Conservation (phyloP, 2,329 filamentous ascomycete species). For the Trichoderma asperellum region DNA sequence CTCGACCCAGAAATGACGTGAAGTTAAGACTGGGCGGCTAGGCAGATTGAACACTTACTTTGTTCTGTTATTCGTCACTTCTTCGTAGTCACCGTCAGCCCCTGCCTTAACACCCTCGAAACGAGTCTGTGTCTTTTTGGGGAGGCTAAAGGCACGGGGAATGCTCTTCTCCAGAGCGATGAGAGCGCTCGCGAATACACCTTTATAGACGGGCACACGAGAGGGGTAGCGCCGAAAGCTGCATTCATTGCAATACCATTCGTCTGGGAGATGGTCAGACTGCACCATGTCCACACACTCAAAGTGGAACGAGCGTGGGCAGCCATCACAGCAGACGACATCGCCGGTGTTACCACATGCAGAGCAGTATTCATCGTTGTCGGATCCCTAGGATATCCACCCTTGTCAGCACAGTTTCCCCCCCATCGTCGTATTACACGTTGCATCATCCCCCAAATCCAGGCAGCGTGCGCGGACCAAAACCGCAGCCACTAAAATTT, state of each 20-base stretch:
- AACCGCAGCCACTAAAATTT: slow-evolving; percentile 27
- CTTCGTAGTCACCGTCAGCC: slow-evolving; percentile 79
- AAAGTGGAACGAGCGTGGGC: slow-evolving; percentile 87
- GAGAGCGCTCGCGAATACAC: slow-evolving; percentile 65
- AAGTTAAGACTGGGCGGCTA: background rate
- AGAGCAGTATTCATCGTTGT: slow-evolving; percentile 90
- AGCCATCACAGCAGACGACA: slow-evolving; percentile 92
- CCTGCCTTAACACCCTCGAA: slow-evolving; percentile 82
- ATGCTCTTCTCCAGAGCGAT: slow-evolving; percentile 69
- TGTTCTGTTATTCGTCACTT: slow-evolving; percentile 63
- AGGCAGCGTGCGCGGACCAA: slow-evolving; percentile 26
- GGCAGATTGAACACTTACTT: slow-evolving; percentile 57
- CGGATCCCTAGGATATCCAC: slow-evolving; percentile 44
- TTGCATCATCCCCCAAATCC: slow-evolving; percentile 32
- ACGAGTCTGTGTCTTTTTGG: slow-evolving; percentile 69
- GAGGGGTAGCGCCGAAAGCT: slow-evolving; percentile 54
- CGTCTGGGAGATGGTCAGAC: slow-evolving; percentile 67
- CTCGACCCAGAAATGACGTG: background rate
- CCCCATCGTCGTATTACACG: slow-evolving; percentile 27
- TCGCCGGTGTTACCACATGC: slow-evolving; percentile 83
- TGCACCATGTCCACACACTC: slow-evolving; percentile 83
- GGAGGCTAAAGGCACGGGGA: slow-evolving; percentile 73
- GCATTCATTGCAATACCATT: slow-evolving; percentile 86
- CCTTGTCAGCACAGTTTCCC: slow-evolving; percentile 40
- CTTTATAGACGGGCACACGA: slow-evolving; percentile 52